Conservation (phyloP, 345 rosid species). For the thale cress (Arabidopsis thaliana) region DNA sequence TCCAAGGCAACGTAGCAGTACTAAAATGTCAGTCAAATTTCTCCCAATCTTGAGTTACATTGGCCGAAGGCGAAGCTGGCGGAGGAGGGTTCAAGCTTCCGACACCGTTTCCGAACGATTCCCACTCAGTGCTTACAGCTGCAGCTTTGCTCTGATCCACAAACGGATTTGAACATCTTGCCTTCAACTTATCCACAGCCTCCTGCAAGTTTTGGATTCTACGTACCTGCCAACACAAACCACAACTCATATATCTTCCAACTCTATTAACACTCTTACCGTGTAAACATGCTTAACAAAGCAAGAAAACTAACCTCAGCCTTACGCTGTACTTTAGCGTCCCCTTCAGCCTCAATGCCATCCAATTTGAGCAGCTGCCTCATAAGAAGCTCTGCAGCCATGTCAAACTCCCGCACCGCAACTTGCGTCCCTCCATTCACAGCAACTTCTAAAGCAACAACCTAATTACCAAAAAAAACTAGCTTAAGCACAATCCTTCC, state of each 20-base stretch:
- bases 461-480: constrained; percentile 44
- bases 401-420: constrained; percentile 62
- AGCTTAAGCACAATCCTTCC: constrained; percentile 15
- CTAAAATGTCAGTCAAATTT: constrained; percentile 60
- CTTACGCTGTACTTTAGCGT: constrained; percentile 76
- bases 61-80: constrained; percentile 55
- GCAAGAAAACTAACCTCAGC: constrained; percentile 68
- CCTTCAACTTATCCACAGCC: constrained; percentile 67
- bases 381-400: constrained; percentile 85
- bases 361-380: constrained; percentile 83
- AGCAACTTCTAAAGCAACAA: constrained; percentile 69
- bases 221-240: constrained; percentile 55
- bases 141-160: constrained; percentile 51
- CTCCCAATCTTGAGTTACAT: constrained; percentile 71
- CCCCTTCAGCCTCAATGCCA: constrained; percentile 81
- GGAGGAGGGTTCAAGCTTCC: constrained; percentile 79
- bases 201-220: constrained; percentile 80
- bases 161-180: constrained; percentile 65
- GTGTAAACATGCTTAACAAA: no score
- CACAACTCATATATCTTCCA: neutral
- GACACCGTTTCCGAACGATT: constrained; percentile 68
- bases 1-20: constrained; percentile 18
- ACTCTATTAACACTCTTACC: neutral
- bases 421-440: constrained; percentile 70
- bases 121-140: constrained; percentile 76